A percentile compares a stretch with the other conserved stretches of the same genome.
phyloP scores from a whole-genome alignment of 352 stramenopile genomes.

The Pythium angustatum region DNA sequence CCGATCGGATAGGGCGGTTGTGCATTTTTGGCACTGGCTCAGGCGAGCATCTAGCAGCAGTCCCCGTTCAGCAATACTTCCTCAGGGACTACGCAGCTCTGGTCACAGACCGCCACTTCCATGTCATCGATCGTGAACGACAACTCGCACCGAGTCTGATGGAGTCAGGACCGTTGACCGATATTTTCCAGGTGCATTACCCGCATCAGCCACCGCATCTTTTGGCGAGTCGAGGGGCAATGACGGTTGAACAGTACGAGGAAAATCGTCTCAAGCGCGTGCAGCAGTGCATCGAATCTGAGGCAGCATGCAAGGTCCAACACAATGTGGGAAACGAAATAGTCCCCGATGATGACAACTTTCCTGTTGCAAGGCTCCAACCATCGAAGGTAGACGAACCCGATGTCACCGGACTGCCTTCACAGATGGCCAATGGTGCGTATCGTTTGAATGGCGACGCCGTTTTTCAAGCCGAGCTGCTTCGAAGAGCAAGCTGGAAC shows the following conservation, averaged over 20 bases:
- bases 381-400: background rate
- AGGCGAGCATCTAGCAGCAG: constrained; percentile 31
- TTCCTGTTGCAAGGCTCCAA: constrained; percentile 49
- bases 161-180: constrained; percentile 69
- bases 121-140: constrained; percentile 88
- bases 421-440: constrained; percentile 31
- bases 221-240: constrained; percentile 30
- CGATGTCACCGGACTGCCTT: background rate
- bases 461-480: constrained; percentile 70
- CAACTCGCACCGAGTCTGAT: constrained; percentile 86
- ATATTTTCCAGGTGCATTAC: constrained; percentile 77
- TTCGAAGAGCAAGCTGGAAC: constrained; percentile 38
- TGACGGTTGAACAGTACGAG: constrained; percentile 51
- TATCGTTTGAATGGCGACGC: constrained; percentile 76
- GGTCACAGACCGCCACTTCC: constrained; percentile 85
- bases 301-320: constrained; percentile 59
- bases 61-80: constrained; percentile 81
- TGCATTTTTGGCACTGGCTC: constrained; percentile 57
- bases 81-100: constrained; percentile 89
- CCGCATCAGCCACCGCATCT: constrained; percentile 73
- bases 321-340: constrained; percentile 48
- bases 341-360: constrained; percentile 46
- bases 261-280: constrained; percentile 64
- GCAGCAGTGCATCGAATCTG: constrained; percentile 67
- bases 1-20: constrained; percentile 51